Percentiles rank a stretch among this genome's conserved stretches.
phyloP scores from a whole-genome alignment of 148 eudicot species.

The Rhododendron molle region DNA sequence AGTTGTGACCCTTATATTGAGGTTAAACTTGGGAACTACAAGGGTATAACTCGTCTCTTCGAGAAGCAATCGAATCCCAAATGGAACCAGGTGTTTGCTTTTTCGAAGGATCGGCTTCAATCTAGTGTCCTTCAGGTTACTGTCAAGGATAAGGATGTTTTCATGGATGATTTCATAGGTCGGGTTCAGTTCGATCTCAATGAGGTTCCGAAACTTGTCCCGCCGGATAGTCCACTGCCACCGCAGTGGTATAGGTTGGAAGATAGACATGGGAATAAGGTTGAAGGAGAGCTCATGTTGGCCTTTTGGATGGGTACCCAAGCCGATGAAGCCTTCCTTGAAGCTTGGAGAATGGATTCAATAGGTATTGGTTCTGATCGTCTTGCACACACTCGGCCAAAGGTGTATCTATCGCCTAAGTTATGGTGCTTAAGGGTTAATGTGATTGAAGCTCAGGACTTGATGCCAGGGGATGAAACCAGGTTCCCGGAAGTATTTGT shows the following conservation, averaged over 20 bases:
- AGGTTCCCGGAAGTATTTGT: conserved; percentile 31
- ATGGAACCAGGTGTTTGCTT: conserved; percentile 41
- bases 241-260: conserved; percentile 42
- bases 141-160: conserved; percentile 31
- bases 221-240: conserved; percentile 40
- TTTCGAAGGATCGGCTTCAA: conserved; percentile 34
- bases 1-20: conserved; percentile 35
- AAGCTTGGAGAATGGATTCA: conserved; percentile 34
- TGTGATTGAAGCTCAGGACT: conserved; percentile 38
- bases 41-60: conserved; percentile 22
- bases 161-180: conserved; percentile 30
- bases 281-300: conserved; percentile 27
- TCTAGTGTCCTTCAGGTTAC: conserved; percentile 26
- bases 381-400: conserved; percentile 24
- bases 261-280: conserved; percentile 21
- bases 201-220: conserved; percentile 33
- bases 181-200: conserved; percentile 30
- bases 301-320: conserved; percentile 44
- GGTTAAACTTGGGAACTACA: conserved; percentile 35
- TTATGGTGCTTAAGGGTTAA: conserved; percentile 39
- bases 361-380: conserved; percentile 28
- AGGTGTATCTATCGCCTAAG: conserved; percentile 42
- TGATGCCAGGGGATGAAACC: conserved; percentile 22
- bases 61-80: conserved; percentile 29
- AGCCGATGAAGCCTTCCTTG: conserved; percentile 41